A percentile compares a stretch with the other conserved stretches of the same genome.
phyloP scores from a whole-genome alignment of 108 stramenopile species.

The Aurantiochytrium sp. region DNA sequence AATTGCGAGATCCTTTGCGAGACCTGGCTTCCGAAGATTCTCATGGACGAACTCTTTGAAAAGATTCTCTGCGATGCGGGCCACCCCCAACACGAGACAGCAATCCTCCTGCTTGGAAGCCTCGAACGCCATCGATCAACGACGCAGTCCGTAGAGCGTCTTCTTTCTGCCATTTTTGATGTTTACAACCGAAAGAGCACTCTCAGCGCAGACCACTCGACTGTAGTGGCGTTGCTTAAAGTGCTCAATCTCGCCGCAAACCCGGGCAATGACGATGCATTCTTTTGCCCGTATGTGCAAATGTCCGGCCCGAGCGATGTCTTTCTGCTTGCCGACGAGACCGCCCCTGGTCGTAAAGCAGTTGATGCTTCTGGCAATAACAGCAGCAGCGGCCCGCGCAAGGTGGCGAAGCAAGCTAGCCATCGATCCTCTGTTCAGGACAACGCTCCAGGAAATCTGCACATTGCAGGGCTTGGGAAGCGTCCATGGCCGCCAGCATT shows the following conservation, averaged over 20 bases:
- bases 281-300: conserved; percentile 5
- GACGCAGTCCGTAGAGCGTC: background rate
- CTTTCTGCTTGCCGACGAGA: background rate
- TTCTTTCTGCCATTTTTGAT: background rate
- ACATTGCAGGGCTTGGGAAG: conserved; percentile 16
- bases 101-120: background rate
- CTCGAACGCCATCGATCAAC: background rate
- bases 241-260: background rate
- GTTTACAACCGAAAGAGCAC: background rate
- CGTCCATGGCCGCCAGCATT: background rate
- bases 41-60: conserved; percentile 12
- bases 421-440: background rate
- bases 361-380: background rate
- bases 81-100: background rate
- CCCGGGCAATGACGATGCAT: background rate
- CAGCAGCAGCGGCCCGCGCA: background rate
- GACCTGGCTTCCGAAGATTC: background rate
- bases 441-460: background rate
- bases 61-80: background rate
- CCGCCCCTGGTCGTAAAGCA: background rate
- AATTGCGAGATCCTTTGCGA: conserved; percentile 7
- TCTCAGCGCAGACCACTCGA: background rate
- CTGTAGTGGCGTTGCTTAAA: background rate
- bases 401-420: background rate
- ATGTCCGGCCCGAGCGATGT: background rate